These are phyloP conservation scores for Fraxinus albicans DNA, from an alignment of 305 asterid species.

Conservation along the genomic window DNA sequence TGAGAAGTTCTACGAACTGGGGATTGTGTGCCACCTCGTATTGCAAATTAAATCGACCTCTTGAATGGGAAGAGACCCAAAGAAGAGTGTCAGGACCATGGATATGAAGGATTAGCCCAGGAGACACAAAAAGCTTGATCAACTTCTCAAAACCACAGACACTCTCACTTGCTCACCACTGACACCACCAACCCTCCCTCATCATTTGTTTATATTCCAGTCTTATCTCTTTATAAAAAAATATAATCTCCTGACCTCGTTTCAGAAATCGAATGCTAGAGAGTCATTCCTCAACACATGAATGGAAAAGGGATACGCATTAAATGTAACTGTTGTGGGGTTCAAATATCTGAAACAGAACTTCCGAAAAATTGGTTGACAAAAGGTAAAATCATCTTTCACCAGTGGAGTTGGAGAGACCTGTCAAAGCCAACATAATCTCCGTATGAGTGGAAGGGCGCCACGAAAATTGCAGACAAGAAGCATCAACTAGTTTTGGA, in stretches of 20 bases:
- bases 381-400: constrained; percentile 18
- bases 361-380: background rate
- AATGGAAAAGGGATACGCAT: background rate
- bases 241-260: constrained; percentile 27
- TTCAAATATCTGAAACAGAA: background rate
- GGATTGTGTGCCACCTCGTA: background rate
- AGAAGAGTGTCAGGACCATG: constrained; percentile 18
- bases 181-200: constrained; percentile 30
- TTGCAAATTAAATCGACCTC: constrained; percentile 1
- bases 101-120: constrained; percentile 21
- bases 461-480: constrained; percentile 47
- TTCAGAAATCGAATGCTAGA: constrained; percentile 32
- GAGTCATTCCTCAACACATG: constrained; percentile 38
- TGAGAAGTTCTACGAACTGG: background rate
- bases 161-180: constrained; percentile 36
- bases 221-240: constrained; percentile 1
- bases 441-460: constrained; percentile 44
- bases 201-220: constrained; percentile 26
- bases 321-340: background rate
- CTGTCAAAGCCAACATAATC: constrained; percentile 56
- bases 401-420: constrained; percentile 44
- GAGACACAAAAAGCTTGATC: constrained; percentile 25
- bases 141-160: constrained; percentile 29
- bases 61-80: constrained; percentile 17
- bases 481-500: constrained; percentile 45